A percentile compares a stretch with the other conserved stretches of the same genome.
These are phyloP conservation scores for Kregervanrija fluxuum DNA, from an alignment of 805 yeast genomes.

Conservation along the genomic window DNA sequence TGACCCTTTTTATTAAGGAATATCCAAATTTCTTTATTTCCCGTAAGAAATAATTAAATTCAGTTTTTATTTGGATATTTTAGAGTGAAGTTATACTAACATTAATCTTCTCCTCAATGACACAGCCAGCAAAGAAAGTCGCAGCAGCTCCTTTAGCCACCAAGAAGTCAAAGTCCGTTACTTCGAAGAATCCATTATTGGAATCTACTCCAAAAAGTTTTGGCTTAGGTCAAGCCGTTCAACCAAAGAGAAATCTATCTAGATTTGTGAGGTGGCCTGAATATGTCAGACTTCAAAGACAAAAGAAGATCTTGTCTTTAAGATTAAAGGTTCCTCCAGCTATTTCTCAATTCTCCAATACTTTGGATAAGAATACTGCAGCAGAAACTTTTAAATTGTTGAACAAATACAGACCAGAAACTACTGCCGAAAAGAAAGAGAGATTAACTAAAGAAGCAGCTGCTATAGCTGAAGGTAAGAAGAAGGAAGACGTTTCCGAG, in stretches of 20 bases:
- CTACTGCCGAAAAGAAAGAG: slow-evolving; percentile 95
- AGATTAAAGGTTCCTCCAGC: slow-evolving; percentile 99
- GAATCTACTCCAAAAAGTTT: slow-evolving; percentile 87
- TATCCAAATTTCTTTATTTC: slow-evolving; percentile 1
- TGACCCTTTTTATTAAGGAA: slow-evolving; percentile 16
- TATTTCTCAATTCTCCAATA: slow-evolving; percentile 91
- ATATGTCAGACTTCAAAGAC: slow-evolving; percentile 97
- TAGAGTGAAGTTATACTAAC: slow-evolving; percentile 21
- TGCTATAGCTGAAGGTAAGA: slow-evolving; percentile 96
- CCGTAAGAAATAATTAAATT: background rate
- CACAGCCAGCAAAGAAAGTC: slow-evolving; percentile 59
- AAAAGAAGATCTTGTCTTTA: slow-evolving; percentile 89
- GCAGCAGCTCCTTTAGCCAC: slow-evolving; percentile 98
- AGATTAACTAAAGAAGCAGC: slow-evolving; percentile 98
- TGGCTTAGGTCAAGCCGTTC: slow-evolving; percentile 95
- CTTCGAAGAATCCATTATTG: slow-evolving; percentile 71
- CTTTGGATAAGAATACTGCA: slow-evolving; percentile 98
- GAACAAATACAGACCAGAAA: slow-evolving; percentile 99
- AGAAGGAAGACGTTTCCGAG: slow-evolving; percentile 92
- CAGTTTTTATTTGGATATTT: slow-evolving; percentile 1
- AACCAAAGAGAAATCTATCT: slow-evolving; percentile 91
- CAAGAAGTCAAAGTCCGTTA: slow-evolving; percentile 47
- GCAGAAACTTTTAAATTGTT: slow-evolving; percentile 93
- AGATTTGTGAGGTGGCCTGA: slow-evolving; percentile 99
- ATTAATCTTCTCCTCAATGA: slow-evolving; percentile 27